Base-by-base conservation (phyloP, 768 basidiomycete genomes). In the Leccinum subtestaceum region DNA sequence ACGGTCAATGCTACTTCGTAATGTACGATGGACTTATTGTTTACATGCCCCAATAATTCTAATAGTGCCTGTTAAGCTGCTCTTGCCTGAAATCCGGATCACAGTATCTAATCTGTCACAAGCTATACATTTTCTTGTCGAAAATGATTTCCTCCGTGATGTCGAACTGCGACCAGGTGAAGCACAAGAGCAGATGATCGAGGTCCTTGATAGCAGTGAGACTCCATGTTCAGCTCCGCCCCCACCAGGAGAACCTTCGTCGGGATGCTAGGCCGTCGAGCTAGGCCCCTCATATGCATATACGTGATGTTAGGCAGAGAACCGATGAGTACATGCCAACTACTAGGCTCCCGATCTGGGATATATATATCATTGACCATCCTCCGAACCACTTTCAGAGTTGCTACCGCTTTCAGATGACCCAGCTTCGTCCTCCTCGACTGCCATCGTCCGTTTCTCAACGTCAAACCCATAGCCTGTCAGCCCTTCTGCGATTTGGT, bases 91-190 rank as follows among this genome's bases (percentile, higher is more conserved):
- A 69, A 94, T 96, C 40, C 84, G 88, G 29, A 80, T 91, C 63
- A 95, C 95, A 0, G 81, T 95, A 4, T 95, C 93, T 2, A 95
- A 95, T 72, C 79, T 98, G 5, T 94, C 94, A 0, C 95, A 98
- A 71, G 93, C 91, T 5, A 91, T 97, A 62, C 85, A 82, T 31
- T 98, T 97, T 72, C 72, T 96, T 17, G 93, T 92, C 1, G 89
- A 91, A 60, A 97, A 98, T 63, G 87, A 94, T 67, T 93, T 95
- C 74, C 75, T 98, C 36, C 77, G 80, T 48, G 83, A 82, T 31
- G 92, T 96, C 2, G 95, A 97, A 72, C 72, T 89, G 27, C 82
- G 79, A 48, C 88, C 91, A 15, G 95, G 95, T 0, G 84, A 93
- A 70, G 88, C 88, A 4, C 77, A 82, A 48, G 75, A 81, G 45